phyloP scores from a whole-genome alignment of 2,329 filamentous ascomycete genomes.

The Karstenula rhodostoma region DNA sequence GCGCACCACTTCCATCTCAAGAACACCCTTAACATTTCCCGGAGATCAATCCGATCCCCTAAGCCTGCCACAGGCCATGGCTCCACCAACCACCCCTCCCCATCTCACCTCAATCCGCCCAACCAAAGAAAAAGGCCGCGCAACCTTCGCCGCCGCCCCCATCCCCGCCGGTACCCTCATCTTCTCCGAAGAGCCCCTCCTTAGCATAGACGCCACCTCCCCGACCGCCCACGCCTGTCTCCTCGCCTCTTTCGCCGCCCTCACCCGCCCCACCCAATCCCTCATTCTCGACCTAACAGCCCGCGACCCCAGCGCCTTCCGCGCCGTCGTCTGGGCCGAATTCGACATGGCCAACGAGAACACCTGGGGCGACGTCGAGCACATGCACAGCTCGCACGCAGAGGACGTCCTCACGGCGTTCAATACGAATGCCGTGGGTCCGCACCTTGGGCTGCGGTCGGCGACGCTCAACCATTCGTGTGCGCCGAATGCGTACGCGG shows the following conservation, averaged over 20 bases:
- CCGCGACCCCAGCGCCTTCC: constrained; percentile 5
- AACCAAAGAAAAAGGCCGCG: constrained; percentile 1
- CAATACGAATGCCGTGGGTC: background rate
- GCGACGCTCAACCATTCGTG: constrained; percentile 6
- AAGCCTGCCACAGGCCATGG: too few relatives aligned
- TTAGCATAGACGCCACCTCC: constrained; percentile 20
- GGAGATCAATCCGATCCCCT: too few relatives aligned
- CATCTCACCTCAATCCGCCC: background rate
- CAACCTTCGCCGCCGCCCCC: background rate
- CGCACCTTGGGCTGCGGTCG: background rate
- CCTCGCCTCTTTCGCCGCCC: background rate
- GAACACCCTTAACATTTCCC: too few relatives aligned
- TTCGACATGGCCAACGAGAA: background rate
- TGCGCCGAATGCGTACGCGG: constrained; percentile 1
- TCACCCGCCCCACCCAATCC: background rate
- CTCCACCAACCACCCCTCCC: background rate
- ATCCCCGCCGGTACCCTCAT: background rate
- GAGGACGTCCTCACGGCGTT: background rate
- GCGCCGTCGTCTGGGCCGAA: constrained; percentile 15
- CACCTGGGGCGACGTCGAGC: background rate
- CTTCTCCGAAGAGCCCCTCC: constrained; percentile 19
- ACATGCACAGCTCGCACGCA: background rate
- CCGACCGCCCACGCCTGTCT: constrained; percentile 49
- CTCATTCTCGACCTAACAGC: constrained; percentile 11
- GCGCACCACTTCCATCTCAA: background rate